These are phyloP conservation scores for Sclerotinia nivalis DNA, from an alignment of 2,329 filamentous ascomycete genomes.

Conservation along the genomic window DNA sequence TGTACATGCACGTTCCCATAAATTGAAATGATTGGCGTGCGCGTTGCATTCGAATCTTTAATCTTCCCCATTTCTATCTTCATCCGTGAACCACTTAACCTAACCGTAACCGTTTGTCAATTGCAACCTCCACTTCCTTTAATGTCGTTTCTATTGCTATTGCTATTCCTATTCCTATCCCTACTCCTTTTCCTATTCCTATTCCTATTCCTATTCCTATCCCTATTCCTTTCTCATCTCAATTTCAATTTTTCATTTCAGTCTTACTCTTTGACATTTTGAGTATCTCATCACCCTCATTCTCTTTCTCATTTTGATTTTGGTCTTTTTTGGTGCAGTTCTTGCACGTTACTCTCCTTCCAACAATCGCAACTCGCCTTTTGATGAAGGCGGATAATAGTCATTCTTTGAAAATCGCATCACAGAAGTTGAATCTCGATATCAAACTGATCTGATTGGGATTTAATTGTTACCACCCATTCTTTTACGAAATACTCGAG, in stretches of 20 bases:
- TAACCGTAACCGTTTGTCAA: no score
- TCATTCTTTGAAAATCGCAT: slow-evolving; percentile 6
- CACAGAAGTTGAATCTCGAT: background rate
- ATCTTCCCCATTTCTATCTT: background rate
- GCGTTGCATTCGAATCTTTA: background rate
- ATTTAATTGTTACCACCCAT: background rate
- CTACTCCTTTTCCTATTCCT: background rate
- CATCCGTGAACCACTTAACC: background rate
- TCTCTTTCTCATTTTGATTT: background rate
- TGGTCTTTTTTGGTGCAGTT: background rate
- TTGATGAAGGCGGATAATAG: background rate
- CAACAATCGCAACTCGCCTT: background rate
- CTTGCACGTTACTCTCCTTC: slow-evolving; percentile 20
- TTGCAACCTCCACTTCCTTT: no score
- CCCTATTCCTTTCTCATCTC: background rate
- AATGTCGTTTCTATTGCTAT: background rate
- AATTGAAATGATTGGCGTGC: background rate
- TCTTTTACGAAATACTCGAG: background rate
- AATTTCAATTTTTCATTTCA: background rate
- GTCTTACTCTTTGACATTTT: background rate
- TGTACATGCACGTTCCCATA: background rate
- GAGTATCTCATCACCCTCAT: slow-evolving; percentile 4
- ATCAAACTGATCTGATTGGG: background rate
- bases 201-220: no score
- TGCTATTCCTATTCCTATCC: background rate